A percentile compares a stretch with the other conserved stretches of the same genome.
Evolutionary conservation across 73 alveolate genomes (phyloP).

Genomic region (Loxodes magnus): DNA sequence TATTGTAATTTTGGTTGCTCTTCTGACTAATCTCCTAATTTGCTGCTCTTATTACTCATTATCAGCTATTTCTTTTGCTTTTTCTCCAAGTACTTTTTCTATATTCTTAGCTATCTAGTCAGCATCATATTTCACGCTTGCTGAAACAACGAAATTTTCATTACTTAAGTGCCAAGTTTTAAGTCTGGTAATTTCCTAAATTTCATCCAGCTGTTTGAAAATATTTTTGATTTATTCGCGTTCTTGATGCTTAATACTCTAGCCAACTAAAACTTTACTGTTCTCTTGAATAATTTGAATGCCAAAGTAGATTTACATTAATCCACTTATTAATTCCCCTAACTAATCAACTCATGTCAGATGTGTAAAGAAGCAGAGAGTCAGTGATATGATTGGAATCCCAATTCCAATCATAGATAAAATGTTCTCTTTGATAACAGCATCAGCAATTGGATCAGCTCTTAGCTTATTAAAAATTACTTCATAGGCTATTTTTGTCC

Average conservation of each 20-base stretch:
- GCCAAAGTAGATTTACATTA: slow-evolving; percentile 5
- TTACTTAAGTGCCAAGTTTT: no score
- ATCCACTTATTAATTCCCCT: slow-evolving; percentile 1
- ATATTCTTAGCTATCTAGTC: no score
- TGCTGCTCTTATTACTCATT: no score
- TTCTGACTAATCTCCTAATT: no score
- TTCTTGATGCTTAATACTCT: slow-evolving; percentile 1
- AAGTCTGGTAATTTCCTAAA: not conserved
- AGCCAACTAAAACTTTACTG: not conserved
- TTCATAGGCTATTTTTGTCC: not conserved
- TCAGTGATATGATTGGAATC: not conserved
- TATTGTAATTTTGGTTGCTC: no score
- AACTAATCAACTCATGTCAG: not conserved
- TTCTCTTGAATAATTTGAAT: not conserved
- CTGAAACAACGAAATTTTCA: no score
- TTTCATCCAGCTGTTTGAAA: not conserved
- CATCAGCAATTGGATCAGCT: slow-evolving; percentile 4
- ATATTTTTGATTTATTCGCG: not conserved
- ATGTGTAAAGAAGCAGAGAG: not conserved
- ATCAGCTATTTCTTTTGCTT: no score
- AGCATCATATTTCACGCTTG: no score
- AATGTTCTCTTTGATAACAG: slow-evolving; percentile 2
- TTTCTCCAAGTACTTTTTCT: no score
- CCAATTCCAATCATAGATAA: slow-evolving; percentile 2
- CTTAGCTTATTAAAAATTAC: not conserved